Conservation (phyloP, 345 rosid species). For the Camelina hispida region DNA sequence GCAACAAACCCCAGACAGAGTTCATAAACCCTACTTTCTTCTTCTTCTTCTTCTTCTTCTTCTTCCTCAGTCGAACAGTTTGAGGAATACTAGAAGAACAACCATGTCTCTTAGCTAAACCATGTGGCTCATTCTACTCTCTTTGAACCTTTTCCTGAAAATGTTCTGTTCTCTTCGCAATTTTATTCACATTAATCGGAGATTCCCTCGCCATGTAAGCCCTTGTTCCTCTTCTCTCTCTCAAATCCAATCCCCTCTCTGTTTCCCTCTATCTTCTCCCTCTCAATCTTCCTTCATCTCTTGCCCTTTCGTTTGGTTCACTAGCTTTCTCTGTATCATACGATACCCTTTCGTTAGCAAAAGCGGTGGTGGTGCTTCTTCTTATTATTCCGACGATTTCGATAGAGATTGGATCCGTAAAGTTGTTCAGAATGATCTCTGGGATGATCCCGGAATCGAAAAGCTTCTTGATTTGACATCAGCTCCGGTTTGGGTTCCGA, state of each 20-base stretch:
- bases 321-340: constrained; percentile 55
- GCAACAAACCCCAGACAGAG: constrained; percentile 41
- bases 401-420: constrained; percentile 49
- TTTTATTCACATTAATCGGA: constrained; percentile 50
- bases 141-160: constrained; percentile 43
- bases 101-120: constrained; percentile 38
- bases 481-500: constrained; percentile 59
- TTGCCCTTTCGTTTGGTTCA: constrained; percentile 53
- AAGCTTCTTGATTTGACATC: constrained; percentile 44
- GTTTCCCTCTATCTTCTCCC: constrained; percentile 29
- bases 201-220: constrained; percentile 52
- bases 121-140: constrained; percentile 45
- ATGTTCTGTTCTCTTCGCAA: constrained; percentile 62
- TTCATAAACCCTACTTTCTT: constrained; percentile 47
- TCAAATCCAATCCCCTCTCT: constrained; percentile 34
- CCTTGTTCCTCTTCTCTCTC: constrained; percentile 36
- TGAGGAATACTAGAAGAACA: neutral
- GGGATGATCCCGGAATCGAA: constrained; percentile 52
- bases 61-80: constrained; percentile 2
- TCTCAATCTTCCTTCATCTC: constrained; percentile 36
- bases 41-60: constrained; percentile 32
- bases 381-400: constrained; percentile 28
- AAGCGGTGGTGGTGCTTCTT: constrained; percentile 29
- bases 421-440: constrained; percentile 49
- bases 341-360: constrained; percentile 52